These are phyloP conservation scores for Coemansia sp. DNA, from an alignment of 192 early-diverging fungal genomes.

Conservation along the genomic window DNA sequence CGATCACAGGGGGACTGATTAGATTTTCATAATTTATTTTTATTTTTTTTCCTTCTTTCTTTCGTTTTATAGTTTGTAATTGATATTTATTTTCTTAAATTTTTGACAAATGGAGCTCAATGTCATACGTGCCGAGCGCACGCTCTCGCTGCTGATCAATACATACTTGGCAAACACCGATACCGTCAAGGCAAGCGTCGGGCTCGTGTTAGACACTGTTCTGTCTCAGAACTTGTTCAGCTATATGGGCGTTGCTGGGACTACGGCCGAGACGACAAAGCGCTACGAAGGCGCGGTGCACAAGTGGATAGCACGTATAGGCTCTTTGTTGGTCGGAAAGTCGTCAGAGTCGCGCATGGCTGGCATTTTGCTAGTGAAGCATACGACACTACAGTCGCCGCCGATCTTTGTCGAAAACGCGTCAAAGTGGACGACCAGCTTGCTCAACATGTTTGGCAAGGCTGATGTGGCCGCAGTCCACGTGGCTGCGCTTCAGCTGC, in stretches of 20 bases:
- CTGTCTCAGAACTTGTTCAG: conserved; percentile 47
- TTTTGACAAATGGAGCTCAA: conserved; percentile 34
- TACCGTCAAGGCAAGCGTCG: conserved; percentile 30
- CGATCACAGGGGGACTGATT: conserved; percentile 13
- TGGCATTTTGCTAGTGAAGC: conserved; percentile 48
- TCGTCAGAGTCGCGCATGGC: conserved; percentile 46
- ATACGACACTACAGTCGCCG: conserved; percentile 48
- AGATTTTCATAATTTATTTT: not conserved
- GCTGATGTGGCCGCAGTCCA: conserved; percentile 27
- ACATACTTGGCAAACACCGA: conserved; percentile 51
- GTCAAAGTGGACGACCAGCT: conserved; percentile 38
- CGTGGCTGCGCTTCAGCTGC: conserved; percentile 30
- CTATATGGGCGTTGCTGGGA: conserved; percentile 15
- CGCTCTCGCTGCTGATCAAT: conserved; percentile 43
- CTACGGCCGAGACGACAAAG: conserved; percentile 24
- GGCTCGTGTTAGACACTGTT: conserved; percentile 38
- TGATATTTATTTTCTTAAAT: conserved; percentile 1
- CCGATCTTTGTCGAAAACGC: conserved; percentile 37
- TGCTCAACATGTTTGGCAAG: conserved; percentile 42
- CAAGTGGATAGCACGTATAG: conserved; percentile 51
- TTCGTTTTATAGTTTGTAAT: conserved; percentile 4
- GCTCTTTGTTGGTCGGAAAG: conserved; percentile 35
- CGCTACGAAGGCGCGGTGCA: conserved; percentile 41
- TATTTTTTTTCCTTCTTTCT: not conserved
- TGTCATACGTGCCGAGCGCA: conserved; percentile 49